These are phyloP conservation scores for Apiotrichum sp. DNA, from an alignment of 1,284 basidiomycete species.

Conservation along the genomic window DNA sequence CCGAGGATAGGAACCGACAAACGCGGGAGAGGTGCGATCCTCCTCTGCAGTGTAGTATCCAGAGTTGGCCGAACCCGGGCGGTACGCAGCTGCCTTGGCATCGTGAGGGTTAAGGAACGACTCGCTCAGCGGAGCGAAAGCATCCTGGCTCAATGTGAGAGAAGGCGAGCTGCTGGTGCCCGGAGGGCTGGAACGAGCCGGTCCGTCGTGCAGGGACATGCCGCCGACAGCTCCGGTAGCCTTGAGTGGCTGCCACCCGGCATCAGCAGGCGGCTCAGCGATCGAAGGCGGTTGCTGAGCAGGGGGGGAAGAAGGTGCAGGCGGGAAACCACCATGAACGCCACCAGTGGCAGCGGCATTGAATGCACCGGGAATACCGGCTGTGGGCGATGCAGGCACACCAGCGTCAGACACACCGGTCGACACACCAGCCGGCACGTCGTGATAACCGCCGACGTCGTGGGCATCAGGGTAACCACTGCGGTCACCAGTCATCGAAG, in stretches of 20 bases:
- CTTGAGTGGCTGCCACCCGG: conserved; percentile 11
- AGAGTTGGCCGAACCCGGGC: conserved; percentile 2
- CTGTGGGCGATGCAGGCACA: too few relatives aligned
- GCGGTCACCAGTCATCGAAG: too few relatives aligned
- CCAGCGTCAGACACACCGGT: too few relatives aligned
- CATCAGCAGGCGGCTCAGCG: background rate
- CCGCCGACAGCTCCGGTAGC: background rate
- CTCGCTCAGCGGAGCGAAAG: background rate
- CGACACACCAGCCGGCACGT: background rate
- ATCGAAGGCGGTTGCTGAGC: background rate
- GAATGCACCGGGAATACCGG: background rate
- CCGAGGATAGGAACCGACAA: background rate
- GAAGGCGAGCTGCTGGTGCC: background rate
- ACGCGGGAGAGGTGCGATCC: background rate
- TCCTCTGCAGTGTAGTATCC: conserved; percentile 8
- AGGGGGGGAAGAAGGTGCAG: background rate
- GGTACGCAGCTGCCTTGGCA: background rate
- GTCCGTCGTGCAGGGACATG: conserved; percentile 1
- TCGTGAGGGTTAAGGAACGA: background rate
- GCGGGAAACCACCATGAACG: background rate
- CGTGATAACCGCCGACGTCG: too few relatives aligned
- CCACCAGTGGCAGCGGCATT: too few relatives aligned
- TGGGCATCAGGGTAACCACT: too few relatives aligned
- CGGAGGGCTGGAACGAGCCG: background rate
- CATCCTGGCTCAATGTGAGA: conserved; percentile 2